These are phyloP conservation scores for Colletotrichum higginsianum DNA, from an alignment of 2,329 filamentous ascomycete genomes.

Conservation along the genomic window DNA sequence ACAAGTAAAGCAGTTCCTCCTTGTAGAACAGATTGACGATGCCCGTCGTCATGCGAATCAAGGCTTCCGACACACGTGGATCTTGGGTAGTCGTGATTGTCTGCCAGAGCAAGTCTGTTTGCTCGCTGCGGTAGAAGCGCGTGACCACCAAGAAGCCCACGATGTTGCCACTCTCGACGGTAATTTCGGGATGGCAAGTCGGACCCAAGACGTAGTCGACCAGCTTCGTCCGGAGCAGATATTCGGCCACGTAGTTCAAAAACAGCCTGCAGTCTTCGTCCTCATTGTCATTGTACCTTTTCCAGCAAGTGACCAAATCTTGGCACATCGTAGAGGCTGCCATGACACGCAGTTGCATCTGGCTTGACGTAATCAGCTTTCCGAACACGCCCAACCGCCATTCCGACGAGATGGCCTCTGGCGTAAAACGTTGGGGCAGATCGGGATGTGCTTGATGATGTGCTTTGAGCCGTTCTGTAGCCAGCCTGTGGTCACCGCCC, in stretches of 20 bases:
- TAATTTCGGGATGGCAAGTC: constrained; percentile 93
- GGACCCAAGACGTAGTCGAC: constrained; percentile 91
- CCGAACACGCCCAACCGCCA: constrained; percentile 81
- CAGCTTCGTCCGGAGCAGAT: constrained; percentile 78
- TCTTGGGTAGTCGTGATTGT: constrained; percentile 87
- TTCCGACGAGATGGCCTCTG: constrained; percentile 69
- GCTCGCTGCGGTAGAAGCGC: constrained; percentile 76
- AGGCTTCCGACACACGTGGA: constrained; percentile 84
- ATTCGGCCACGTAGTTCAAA: constrained; percentile 77
- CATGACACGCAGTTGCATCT: constrained; percentile 90
- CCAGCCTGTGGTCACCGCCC: constrained; percentile 53
- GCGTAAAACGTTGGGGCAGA: constrained; percentile 55
- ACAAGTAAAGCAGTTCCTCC: constrained; percentile 73
- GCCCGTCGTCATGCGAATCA: constrained; percentile 74
- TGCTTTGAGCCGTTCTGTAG: constrained; percentile 51
- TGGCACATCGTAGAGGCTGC: constrained; percentile 82
- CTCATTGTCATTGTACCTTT: constrained; percentile 64
- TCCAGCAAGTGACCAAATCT: constrained; percentile 79
- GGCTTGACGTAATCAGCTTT: constrained; percentile 83
- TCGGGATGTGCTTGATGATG: constrained; percentile 54
- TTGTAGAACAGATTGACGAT: constrained; percentile 66
- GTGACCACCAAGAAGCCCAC: constrained; percentile 90
- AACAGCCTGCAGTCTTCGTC: constrained; percentile 61
- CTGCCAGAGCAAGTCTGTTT: constrained; percentile 88
- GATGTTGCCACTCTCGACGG: constrained; percentile 84